These are phyloP conservation scores for Parastagonospora nodorum DNA, from an alignment of 2,329 filamentous ascomycete genomes.

Conservation along the genomic window DNA sequence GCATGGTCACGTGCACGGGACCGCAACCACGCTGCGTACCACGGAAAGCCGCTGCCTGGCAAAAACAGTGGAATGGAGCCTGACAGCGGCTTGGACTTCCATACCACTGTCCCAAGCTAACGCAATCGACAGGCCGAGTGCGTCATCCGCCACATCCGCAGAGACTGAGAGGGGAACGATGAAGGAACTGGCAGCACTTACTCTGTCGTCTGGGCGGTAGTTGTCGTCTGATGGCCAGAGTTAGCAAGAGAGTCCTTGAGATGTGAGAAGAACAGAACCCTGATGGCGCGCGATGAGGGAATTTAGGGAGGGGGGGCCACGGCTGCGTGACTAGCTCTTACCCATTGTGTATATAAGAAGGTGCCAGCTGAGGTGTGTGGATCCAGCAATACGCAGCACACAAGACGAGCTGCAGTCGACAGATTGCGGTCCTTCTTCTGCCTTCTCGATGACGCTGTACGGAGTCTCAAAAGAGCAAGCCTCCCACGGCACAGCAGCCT, in stretches of 20 bases:
- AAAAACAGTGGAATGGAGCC: neutral
- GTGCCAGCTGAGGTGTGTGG: constrained; percentile 39
- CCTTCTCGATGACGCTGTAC: constrained; percentile 41
- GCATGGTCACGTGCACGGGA: constrained; percentile 17
- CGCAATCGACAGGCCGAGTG: no score
- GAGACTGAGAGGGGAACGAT: constrained; percentile 3
- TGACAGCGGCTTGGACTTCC: neutral
- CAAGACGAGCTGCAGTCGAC: constrained; percentile 34
- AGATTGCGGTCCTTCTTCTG: constrained; percentile 38
- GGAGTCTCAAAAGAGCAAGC: constrained; percentile 34
- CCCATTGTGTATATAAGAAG: constrained; percentile 37
- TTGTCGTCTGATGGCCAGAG: constrained; percentile 27
- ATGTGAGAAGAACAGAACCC: constrained; percentile 24
- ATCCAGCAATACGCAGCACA: constrained; percentile 32
- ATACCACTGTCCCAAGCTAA: no score
- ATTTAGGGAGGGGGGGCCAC: constrained; percentile 19
- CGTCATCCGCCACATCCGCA: no score
- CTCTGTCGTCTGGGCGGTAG: constrained; percentile 30
- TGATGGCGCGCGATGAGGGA: constrained; percentile 30
- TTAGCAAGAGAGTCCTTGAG: constrained; percentile 24
- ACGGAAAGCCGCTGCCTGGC: constrained; percentile 5
- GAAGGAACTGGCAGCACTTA: constrained; percentile 20
- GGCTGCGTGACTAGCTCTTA: constrained; percentile 28
- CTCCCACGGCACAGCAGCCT: constrained; percentile 30
- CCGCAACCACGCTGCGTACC: constrained; percentile 5